Conservation (phyloP, 495 filamentous ascomycete genomes). For the Xylaria scruposa region DNA sequence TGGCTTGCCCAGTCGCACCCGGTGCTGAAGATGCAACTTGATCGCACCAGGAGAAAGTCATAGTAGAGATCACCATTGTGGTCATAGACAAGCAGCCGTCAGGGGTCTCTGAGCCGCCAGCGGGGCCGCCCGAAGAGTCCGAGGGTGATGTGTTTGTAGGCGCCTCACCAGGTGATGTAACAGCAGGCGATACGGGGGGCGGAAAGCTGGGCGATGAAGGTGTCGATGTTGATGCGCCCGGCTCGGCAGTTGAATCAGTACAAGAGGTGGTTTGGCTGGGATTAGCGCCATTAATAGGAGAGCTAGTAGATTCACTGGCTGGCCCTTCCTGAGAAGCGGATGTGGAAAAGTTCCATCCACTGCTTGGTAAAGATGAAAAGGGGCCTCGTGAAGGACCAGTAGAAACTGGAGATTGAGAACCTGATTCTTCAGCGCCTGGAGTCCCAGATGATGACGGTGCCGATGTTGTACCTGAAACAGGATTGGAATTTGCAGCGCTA, state of each 20-base stretch:
- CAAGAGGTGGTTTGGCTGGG: conserved; percentile 24
- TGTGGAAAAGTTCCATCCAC: conserved; percentile 38
- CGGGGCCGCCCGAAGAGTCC: not conserved
- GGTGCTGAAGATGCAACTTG: conserved; percentile 31
- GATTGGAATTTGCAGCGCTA: conserved; percentile 26
- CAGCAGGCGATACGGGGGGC: conserved; percentile 32
- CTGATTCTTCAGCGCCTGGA: conserved; percentile 26
- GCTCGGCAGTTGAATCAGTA: conserved; percentile 22
- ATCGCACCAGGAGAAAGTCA: conserved; percentile 42
- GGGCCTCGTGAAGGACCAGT: conserved; percentile 31
- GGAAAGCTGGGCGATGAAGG: conserved; percentile 34
- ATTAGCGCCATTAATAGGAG: conserved; percentile 8
- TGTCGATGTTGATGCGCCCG: conserved; percentile 20
- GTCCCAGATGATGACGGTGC: conserved; percentile 26
- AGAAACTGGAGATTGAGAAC: conserved; percentile 24
- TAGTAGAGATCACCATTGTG: conserved; percentile 36
- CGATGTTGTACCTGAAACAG: not conserved
- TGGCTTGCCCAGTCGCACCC: conserved; percentile 20
- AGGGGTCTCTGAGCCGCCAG: conserved; percentile 27
- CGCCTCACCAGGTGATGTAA: conserved; percentile 18
- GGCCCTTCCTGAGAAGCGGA: conserved; percentile 24
- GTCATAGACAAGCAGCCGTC: conserved; percentile 36
- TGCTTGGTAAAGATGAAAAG: conserved; percentile 37
- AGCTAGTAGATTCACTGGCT: conserved; percentile 17
- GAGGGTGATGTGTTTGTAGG: conserved; percentile 14